Evolutionary conservation across 2,329 filamentous ascomycete genomes (phyloP), one percentile per base, ranked within the genome.

Genomic region (Penicillium sclerotiorum): DNA sequence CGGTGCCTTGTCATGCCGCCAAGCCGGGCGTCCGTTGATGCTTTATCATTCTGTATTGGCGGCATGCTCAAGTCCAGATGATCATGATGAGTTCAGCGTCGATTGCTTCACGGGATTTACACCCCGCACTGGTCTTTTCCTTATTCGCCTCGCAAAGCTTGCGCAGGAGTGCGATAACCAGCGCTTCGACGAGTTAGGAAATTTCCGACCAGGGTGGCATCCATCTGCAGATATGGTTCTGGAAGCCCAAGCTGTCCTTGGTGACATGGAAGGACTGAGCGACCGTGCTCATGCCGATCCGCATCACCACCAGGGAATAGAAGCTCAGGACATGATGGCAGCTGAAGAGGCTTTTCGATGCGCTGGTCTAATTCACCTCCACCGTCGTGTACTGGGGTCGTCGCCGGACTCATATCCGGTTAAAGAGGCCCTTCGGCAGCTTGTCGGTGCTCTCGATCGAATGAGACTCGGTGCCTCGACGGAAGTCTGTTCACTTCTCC

Each of bases 81-180:
- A 79, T 37, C 80, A 83, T 47, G 80, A 86, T 56, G 86, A 83
- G 39, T 84, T 81, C 59, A 78, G 87, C 50, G 89, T 92, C 49
- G 89, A 91, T 70, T 94, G 88, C 69, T 85, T 92, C 54, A 85
- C 90, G 61, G 89, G 89, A 8, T 92, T 90, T 70, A 90, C 87
- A 0, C 86, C 83, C 18, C 80, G 82, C 28, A 90, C 86, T 61
- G 80, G 90, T 22, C 81, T 84, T 36, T 81, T 89, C 28, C 77
- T 94, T 8, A 85, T 87, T 1, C 82, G 85, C 49, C 83, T 94
- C 30, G 88, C 87, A 15, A 82, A 87, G 49, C 76, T 94, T 36
- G 85, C 88, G 3, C 80, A 86, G 41, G 74, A 80, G 48, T 90
- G 87, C 60, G 88, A 91, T 61, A 73, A 75, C 18, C 78, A 84